A percentile compares a stretch with the other conserved stretches of the same genome.
Evolutionary conservation across 768 basidiomycete species (phyloP).

Genomic region (Russula brevipes): DNA sequence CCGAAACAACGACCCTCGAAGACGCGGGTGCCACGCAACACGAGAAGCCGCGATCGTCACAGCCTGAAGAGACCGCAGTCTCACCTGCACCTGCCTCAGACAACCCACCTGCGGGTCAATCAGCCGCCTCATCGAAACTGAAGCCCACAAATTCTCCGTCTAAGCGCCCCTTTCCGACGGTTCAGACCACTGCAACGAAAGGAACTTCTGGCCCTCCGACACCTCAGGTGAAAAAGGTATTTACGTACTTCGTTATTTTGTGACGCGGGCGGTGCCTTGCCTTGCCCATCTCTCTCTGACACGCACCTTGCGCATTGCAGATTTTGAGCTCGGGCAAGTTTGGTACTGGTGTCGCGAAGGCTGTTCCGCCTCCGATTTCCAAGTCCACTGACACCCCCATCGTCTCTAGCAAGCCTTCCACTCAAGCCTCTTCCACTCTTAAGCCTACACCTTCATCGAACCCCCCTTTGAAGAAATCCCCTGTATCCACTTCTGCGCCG

Average conservation of each 20-base stretch:
- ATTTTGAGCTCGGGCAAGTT: constrained; percentile 25
- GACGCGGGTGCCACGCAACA: constrained; percentile 14
- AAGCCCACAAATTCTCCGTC: constrained; percentile 26
- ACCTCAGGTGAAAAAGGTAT: constrained; percentile 65
- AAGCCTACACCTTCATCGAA: constrained; percentile 28
- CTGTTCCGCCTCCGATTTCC: constrained; percentile 33
- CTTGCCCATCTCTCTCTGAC: constrained; percentile 27
- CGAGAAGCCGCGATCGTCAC: constrained; percentile 23
- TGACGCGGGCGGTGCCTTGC: neutral
- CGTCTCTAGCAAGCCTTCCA: constrained; percentile 28
- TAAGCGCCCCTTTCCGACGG: constrained; percentile 32
- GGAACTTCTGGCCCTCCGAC: constrained; percentile 43
- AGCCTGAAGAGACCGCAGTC: constrained; percentile 18
- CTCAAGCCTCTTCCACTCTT: constrained; percentile 34
- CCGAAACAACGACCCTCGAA: constrained; percentile 13
- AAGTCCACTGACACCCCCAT: constrained; percentile 40
- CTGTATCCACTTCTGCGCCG: constrained; percentile 25
- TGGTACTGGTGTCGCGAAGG: constrained; percentile 38
- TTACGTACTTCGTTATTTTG: constrained; percentile 28
- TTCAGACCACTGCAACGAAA: constrained; percentile 44
- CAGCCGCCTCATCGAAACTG: constrained; percentile 26
- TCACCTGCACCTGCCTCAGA: constrained; percentile 8
- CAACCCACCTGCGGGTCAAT: constrained; percentile 21
- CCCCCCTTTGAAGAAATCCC: constrained; percentile 31
- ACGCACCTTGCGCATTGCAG: constrained; percentile 16